Evolutionary conservation across 2,329 filamentous ascomycete genomes (phyloP).

Genomic region (Ophiostoma ulmi): DNA sequence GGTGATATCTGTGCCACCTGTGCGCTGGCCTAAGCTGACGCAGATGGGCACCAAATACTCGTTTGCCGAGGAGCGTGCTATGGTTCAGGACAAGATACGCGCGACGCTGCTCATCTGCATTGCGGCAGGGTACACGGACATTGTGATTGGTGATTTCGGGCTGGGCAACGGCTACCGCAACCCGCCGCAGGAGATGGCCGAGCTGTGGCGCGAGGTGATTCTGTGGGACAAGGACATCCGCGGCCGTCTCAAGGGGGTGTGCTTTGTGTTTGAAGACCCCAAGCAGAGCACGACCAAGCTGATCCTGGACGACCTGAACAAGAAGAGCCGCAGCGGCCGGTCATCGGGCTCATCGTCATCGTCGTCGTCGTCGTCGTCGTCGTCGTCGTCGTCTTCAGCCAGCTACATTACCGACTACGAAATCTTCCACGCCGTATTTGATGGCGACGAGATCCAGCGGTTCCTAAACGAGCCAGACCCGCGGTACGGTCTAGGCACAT

Average conservation of each 20-base stretch:
- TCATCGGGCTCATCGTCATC: conserved; percentile 32
- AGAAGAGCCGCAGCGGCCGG: conserved; percentile 39
- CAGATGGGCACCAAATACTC: conserved; percentile 63
- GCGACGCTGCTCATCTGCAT: conserved; percentile 65
- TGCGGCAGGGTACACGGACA: conserved; percentile 50
- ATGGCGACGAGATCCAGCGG: conserved; percentile 44
- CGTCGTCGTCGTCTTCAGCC: conserved; percentile 20
- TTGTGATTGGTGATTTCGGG: conserved; percentile 61
- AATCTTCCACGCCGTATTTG: conserved; percentile 52
- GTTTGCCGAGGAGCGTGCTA: conserved; percentile 63
- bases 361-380: conserved; percentile 28
- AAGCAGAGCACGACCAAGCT: conserved; percentile 49
- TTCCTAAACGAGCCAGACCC: conserved; percentile 50
- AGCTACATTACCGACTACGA: conserved; percentile 42
- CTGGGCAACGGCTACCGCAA: conserved; percentile 60
- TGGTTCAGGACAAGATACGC: conserved; percentile 69
- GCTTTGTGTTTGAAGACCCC: conserved; percentile 60
- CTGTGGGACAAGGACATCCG: conserved; percentile 58
- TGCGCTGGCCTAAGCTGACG: conserved; percentile 67
- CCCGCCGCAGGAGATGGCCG: conserved; percentile 58
- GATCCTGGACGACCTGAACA: conserved; percentile 52
- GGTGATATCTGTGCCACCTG: conserved; percentile 68
- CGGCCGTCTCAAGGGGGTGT: conserved; percentile 56
- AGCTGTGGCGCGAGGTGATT: conserved; percentile 61
- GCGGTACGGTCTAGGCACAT: conserved; percentile 50